These are phyloP conservation scores for Daucus carota DNA, from an alignment of 129 eudicot genomes.

Conservation along the genomic window DNA sequence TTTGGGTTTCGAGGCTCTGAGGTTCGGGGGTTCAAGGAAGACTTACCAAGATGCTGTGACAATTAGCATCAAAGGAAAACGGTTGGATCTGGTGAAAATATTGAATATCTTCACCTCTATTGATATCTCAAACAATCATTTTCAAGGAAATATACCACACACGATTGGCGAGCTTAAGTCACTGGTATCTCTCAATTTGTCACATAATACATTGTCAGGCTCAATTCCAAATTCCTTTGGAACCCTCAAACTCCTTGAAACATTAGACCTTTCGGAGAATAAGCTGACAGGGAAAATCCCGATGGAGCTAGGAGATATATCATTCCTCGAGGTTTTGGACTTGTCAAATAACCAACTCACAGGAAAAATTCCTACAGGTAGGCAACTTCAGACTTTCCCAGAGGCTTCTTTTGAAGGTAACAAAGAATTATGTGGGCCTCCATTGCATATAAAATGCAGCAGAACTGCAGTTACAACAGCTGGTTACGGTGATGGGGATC, in stretches of 20 bases:
- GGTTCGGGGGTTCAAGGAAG: not conserved
- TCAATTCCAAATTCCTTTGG: not conserved
- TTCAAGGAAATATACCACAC: conserved; percentile 8
- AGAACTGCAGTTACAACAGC: not conserved
- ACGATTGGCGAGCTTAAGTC: conserved; percentile 4
- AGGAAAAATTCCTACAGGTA: not conserved
- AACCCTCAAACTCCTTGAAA: conserved; percentile 4
- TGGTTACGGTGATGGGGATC: not conserved
- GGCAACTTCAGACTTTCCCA: not conserved
- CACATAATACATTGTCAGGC: conserved; percentile 4
- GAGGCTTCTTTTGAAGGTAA: not conserved
- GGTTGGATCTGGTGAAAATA: not conserved
- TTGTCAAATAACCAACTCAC: not conserved
- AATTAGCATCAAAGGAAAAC: conserved; percentile 9
- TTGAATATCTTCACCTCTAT: not conserved
- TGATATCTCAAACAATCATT: conserved; percentile 11
- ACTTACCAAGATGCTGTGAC: conserved; percentile 9
- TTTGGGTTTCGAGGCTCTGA: not conserved
- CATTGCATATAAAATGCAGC: not conserved
- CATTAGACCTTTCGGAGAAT: conserved; percentile 10
- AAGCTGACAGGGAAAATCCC: not conserved
- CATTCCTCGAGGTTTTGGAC: not conserved
- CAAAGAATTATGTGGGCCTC: not conserved
- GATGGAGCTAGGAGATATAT: not conserved
- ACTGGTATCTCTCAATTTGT: not conserved